Conservation (phyloP, 345 rosid genomes). For the Arabidopsis arenosa region DNA sequence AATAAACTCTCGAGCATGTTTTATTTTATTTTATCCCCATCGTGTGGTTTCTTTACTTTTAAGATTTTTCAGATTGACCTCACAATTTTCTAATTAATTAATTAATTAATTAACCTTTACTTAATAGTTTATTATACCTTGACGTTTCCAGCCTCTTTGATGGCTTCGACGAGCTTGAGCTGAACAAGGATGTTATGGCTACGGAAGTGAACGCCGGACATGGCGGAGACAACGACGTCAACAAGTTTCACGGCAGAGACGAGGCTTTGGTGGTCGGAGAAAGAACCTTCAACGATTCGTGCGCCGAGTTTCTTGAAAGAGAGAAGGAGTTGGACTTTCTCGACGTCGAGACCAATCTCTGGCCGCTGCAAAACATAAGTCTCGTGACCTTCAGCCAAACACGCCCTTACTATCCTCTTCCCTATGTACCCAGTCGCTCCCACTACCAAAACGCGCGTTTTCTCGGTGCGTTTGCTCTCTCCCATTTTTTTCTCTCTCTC, state of each 20-base stretch:
- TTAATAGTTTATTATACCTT: too few species aligned
- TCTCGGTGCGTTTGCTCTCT: conserved; percentile 17
- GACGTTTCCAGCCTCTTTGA: conserved; percentile 84
- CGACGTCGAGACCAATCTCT: conserved; percentile 73
- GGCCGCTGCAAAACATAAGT: conserved; percentile 66
- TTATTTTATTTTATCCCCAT: background rate
- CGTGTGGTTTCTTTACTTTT: background rate
- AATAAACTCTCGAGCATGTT: background rate
- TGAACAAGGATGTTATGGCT: conserved; percentile 78
- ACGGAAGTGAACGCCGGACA: conserved; percentile 84
- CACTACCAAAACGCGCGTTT: conserved; percentile 62
- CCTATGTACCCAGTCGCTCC: conserved; percentile 89
- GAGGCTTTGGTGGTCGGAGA: conserved; percentile 55
- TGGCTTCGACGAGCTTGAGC: conserved; percentile 83
- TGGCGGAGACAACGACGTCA: conserved; percentile 76
- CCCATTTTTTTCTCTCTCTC: conserved; percentile 24
- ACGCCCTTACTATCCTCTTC: conserved; percentile 75
- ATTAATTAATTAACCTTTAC: too few species aligned
- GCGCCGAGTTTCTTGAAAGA: conserved; percentile 68
- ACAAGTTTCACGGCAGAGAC: conserved; percentile 63
- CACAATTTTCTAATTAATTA: background rate
- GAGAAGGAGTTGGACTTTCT: conserved; percentile 69
- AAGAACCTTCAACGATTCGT: conserved; percentile 61
- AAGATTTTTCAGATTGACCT: conserved; percentile 1
- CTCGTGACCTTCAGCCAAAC: conserved; percentile 67